phyloP scores from a whole-genome alignment of 2,329 filamentous ascomycete genomes.

The Eurotiales sp. region DNA sequence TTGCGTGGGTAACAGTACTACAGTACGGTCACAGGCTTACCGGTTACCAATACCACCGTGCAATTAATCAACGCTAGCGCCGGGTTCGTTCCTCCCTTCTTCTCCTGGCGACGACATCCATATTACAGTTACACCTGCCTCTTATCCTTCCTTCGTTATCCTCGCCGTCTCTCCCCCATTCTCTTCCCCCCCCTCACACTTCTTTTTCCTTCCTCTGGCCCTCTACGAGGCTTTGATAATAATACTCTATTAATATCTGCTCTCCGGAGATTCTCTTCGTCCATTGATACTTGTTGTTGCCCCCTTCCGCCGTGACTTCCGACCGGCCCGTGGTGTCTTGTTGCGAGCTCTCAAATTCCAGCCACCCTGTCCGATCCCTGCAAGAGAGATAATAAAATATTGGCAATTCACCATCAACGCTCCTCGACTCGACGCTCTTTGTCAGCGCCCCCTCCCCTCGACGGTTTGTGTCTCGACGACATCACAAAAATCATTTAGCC shows the following conservation, averaged over 20 bases:
- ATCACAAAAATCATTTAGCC: not conserved
- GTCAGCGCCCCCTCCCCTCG: slow-evolving; percentile 5
- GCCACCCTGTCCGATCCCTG: slow-evolving; percentile 12
- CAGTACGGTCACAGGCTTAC: not conserved
- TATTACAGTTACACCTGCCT: slow-evolving; percentile 1
- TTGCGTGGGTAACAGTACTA: not conserved
- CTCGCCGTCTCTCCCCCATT: not conserved
- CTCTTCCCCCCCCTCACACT: slow-evolving; percentile 3
- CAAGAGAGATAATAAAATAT: not conserved
- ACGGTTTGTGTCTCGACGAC: slow-evolving; percentile 13
- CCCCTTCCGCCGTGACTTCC: not conserved
- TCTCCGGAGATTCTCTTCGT: slow-evolving; percentile 8
- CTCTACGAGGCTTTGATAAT: slow-evolving; percentile 15
- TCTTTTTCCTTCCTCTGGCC: not conserved
- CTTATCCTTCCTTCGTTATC: slow-evolving; percentile 10
- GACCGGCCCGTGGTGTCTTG: not conserved
- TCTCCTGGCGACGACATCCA: slow-evolving; percentile 10
- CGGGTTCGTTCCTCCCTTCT: not conserved
- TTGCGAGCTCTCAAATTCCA: slow-evolving; percentile 2
- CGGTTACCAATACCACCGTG: not conserved
- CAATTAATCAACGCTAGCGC: too few relatives aligned
- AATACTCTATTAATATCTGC: slow-evolving; percentile 15
- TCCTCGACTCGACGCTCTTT: slow-evolving; percentile 9
- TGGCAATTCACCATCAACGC: too few relatives aligned
- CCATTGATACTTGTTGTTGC: slow-evolving; percentile 1